Conservation (phyloP, 202 grass and related monocot species). For the Bolboschoenoplectus hybrid region DNA sequence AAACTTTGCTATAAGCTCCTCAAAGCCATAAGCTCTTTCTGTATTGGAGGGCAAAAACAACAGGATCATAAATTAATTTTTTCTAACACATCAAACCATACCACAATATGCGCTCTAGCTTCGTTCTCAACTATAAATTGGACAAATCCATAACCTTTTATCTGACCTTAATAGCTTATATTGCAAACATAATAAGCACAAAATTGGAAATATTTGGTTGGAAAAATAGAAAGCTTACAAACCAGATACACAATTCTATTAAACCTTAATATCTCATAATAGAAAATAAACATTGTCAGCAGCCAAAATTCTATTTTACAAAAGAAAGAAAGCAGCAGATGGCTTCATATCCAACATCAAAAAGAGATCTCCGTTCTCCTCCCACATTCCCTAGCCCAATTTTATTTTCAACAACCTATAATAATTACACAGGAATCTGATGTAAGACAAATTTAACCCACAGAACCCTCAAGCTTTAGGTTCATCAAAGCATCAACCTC, state of each 20-base stretch:
- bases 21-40: no score
- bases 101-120: no score
- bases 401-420: constrained; percentile 29
- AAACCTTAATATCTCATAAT: neutral
- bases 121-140: neutral
- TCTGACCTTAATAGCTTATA: neutral
- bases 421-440: constrained; percentile 26
- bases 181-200: neutral
- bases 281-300: constrained; percentile 30
- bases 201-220: neutral
- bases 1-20: no score
- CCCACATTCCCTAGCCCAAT: neutral
- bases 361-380: neutral
- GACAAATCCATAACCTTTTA: neutral
- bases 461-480: constrained; percentile 91
- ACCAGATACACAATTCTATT: neutral
- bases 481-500: constrained; percentile 97
- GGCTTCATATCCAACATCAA: constrained; percentile 12
- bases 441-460: constrained; percentile 58
- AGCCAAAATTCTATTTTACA: constrained; percentile 39
- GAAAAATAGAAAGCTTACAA: neutral
- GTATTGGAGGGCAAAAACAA: no score
- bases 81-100: no score
- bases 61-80: no score
- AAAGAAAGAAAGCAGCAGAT: neutral